phyloP scores from a whole-genome alignment of 371 early-diverging fungal species.

The Nematocida homosporus region DNA sequence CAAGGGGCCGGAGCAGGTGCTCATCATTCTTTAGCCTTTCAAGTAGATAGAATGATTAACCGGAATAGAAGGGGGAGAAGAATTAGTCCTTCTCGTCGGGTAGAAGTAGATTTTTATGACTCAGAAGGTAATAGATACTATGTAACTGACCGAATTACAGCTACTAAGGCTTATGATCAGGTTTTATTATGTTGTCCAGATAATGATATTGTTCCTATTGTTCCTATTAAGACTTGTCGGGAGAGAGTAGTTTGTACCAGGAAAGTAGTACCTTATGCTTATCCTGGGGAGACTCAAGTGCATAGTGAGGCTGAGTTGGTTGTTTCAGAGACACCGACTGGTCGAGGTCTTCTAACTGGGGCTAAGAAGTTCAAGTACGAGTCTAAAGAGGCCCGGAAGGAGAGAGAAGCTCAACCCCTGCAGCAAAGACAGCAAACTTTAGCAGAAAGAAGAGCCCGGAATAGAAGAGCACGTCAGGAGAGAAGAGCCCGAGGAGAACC shows the following conservation, averaged over 20 bases:
- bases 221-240: slow-evolving; percentile 5
- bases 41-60: slow-evolving; percentile 1
- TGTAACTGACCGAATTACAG: background rate
- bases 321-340: background rate
- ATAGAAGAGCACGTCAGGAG: slow-evolving; percentile 75
- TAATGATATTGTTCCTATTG: background rate
- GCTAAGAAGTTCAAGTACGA: slow-evolving; percentile 10
- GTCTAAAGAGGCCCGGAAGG: slow-evolving; percentile 1
- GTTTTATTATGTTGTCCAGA: slow-evolving; percentile 18
- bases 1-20: slow-evolving; percentile 29
- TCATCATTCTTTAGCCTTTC: slow-evolving; percentile 41
- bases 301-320: slow-evolving; percentile 1
- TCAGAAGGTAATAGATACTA: slow-evolving; percentile 23
- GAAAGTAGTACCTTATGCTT: no score
- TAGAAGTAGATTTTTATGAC: slow-evolving; percentile 27
- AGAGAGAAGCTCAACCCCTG: background rate
- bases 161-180: background rate
- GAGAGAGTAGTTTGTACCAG: no score
- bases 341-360: slow-evolving; percentile 8
- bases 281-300: slow-evolving; percentile 13
- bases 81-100: background rate
- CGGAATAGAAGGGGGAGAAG: slow-evolving; percentile 1
- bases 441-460: slow-evolving; percentile 67
- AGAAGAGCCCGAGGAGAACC: slow-evolving; percentile 77
- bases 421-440: slow-evolving; percentile 58